Evolutionary conservation across 2,329 filamentous ascomycete genomes (phyloP), one percentile per base, ranked within the genome.

Genomic region (Aspergillus ustus): DNA sequence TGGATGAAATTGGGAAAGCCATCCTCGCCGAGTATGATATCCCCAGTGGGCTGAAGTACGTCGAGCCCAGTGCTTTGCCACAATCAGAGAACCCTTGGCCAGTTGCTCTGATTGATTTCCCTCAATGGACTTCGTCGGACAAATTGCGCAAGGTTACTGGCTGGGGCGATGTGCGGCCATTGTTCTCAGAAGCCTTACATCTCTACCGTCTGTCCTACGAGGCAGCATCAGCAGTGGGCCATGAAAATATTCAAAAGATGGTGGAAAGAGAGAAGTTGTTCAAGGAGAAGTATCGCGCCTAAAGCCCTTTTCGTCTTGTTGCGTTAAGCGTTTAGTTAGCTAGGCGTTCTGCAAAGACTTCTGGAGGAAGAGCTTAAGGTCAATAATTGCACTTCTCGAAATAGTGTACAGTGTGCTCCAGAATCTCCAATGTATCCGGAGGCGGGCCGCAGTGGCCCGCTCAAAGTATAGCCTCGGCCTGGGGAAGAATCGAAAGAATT

Each of bases 71-170:
- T 17, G 13, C 25, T 5, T 15, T 53, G 37, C 6, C 20, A 2
- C 6, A 29, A 28, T 46, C 7, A 22, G 54, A 51, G 45, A 61
- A 61, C 15, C 49, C 54, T 8, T 61, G 59, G 59, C 31, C 50
- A 15, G 50, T 44, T 13, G 40, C 31, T 31, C 50, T 61, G 15
- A 58, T 61, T 37, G 59, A 61, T n/a, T 58, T 61, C 40, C 54
- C 49, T n/a, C 54, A 61, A 44, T 61, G 59, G 59, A 61, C 59
- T n/a, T 48, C 44, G 9, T 61, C 59, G 20, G 44, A 52, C 3
- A 61, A 61, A 25, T 19, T 61, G 20, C 44, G 59, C 7, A 29
- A 31, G 15, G n/a, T 61, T 15, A 61, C 59, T 7, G 49, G 54
- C 28, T 61, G 59, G 59, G 25, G 20, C 11, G 54, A 61, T 50